These are phyloP conservation scores for Peronospora tabacina DNA, from an alignment of 352 stramenopile species.

Conservation along the genomic window DNA sequence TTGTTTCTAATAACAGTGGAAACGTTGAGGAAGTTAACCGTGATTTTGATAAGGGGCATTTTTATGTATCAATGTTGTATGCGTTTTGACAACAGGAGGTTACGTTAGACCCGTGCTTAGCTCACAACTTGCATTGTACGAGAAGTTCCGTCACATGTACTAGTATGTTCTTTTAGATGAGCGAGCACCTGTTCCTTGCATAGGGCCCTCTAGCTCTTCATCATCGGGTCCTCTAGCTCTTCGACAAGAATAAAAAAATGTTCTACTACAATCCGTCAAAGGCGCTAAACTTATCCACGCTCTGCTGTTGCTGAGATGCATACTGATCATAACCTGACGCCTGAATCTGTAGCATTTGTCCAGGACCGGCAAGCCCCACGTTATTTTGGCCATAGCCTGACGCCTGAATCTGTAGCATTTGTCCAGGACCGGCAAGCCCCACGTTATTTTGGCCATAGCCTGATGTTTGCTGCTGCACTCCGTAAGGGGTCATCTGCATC, in stretches of 20 bases:
- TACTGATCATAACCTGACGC: slow-evolving; percentile 44
- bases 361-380: slow-evolving; percentile 42
- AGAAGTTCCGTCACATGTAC: too few species aligned
- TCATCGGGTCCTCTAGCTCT: slow-evolving; percentile 2
- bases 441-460: slow-evolving; percentile 36
- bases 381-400: slow-evolving; percentile 35
- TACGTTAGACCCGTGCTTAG: neutral
- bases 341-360: slow-evolving; percentile 69
- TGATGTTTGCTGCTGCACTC: slow-evolving; percentile 45
- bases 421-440: slow-evolving; percentile 44
- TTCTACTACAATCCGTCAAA: slow-evolving; percentile 64
- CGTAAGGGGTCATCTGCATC: slow-evolving; percentile 79
- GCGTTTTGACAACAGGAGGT: too few species aligned
- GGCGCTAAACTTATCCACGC: slow-evolving; percentile 65
- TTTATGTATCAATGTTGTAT: neutral
- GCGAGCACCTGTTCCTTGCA: slow-evolving; percentile 1
- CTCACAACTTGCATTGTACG: too few species aligned
- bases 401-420: slow-evolving; percentile 70
- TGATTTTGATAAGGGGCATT: neutral
- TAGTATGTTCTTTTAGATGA: too few species aligned
- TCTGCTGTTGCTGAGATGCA: slow-evolving; percentile 44
- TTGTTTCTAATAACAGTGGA: slow-evolving; percentile 33
- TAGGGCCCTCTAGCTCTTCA: neutral
- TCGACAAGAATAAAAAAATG: neutral
- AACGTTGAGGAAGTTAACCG: slow-evolving; percentile 32